These are phyloP conservation scores for Exserohilum turcica DNA, from an alignment of 2,329 filamentous ascomycete genomes.

Conservation along the genomic window DNA sequence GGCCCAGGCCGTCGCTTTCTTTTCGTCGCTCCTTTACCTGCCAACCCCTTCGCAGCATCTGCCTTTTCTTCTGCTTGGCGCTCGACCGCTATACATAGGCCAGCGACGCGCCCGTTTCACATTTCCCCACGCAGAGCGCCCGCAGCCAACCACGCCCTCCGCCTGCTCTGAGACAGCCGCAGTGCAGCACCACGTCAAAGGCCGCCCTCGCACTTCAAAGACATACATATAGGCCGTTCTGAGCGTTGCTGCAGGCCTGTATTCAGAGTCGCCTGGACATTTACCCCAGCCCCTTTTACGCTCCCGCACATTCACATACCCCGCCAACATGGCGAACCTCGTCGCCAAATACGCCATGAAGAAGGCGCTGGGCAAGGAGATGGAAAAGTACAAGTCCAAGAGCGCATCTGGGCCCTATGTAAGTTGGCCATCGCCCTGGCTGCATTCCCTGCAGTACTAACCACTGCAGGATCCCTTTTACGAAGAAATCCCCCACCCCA, in stretches of 20 bases:
- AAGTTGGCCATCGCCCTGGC: slow-evolving; percentile 23
- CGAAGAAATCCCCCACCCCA: slow-evolving; percentile 76
- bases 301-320: slow-evolving; percentile 5
- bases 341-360: slow-evolving; percentile 57
- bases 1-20: neutral
- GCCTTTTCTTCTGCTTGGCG: slow-evolving; percentile 16
- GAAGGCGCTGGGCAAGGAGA: slow-evolving; percentile 55
- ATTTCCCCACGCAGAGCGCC: slow-evolving; percentile 28
- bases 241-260: slow-evolving; percentile 1
- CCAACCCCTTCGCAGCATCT: slow-evolving; percentile 8
- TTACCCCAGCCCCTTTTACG: neutral
- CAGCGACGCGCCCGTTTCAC: slow-evolving; percentile 50
- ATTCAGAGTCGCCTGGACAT: slow-evolving; percentile 1
- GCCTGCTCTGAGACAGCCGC: slow-evolving; percentile 34
- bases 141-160: slow-evolving; percentile 40
- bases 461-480: slow-evolving; percentile 81
- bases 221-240: slow-evolving; percentile 28
- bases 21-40: slow-evolving; percentile 11
- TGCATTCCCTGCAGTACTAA: slow-evolving; percentile 4
- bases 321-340: slow-evolving; percentile 50
- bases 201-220: slow-evolving; percentile 9
- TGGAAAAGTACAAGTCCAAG: slow-evolving; percentile 55
- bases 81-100: slow-evolving; percentile 43
- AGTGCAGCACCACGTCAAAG: slow-evolving; percentile 20
- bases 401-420: slow-evolving; percentile 50